Percentiles rank a stretch among this genome's conserved stretches.
These are phyloP conservation scores for Cryptosporidium muris DNA, from an alignment of 169 alveolate genomes.

Conservation along the genomic window DNA sequence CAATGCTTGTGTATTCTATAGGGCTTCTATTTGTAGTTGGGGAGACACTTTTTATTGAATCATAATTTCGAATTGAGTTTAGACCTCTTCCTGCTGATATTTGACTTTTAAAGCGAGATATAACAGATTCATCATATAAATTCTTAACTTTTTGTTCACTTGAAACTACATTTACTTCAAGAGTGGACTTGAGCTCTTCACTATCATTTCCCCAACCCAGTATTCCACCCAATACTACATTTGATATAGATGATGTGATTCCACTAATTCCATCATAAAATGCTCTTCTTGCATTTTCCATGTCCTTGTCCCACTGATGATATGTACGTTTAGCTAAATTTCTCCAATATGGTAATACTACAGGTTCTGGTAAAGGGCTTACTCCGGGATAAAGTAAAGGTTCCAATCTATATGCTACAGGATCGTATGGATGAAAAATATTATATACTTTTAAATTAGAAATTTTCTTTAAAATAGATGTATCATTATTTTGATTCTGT, in stretches of 20 bases:
- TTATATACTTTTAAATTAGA: constrained; percentile 77
- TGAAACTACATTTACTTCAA: constrained; percentile 72
- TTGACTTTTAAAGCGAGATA: constrained; percentile 72
- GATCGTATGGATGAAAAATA: constrained; percentile 86
- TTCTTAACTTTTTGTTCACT: constrained; percentile 74
- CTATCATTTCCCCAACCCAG: constrained; percentile 69
- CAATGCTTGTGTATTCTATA: constrained; percentile 47
- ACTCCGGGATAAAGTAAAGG: constrained; percentile 80
- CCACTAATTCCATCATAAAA: constrained; percentile 76
- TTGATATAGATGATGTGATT: constrained; percentile 77
- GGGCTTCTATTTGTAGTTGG: constrained; percentile 20
- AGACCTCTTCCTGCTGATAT: constrained; percentile 59
- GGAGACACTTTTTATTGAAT: neutral
- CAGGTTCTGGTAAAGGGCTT: constrained; percentile 82
- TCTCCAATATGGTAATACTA: constrained; percentile 83
- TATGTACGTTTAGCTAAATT: constrained; percentile 84
- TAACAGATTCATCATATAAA: constrained; percentile 74
- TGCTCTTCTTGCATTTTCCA: constrained; percentile 79
- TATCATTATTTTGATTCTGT: constrained; percentile 52
- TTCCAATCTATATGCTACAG: constrained; percentile 84
- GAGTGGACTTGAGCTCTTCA: constrained; percentile 71
- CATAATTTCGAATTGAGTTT: neutral
- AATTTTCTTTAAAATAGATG: constrained; percentile 76
- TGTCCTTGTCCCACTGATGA: constrained; percentile 85
- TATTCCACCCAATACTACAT: constrained; percentile 70